Evolutionary conservation across 371 early-diverging fungal genomes (phyloP), one percentile per base, ranked within the genome.

Genomic region (Mortierella sp.): DNA sequence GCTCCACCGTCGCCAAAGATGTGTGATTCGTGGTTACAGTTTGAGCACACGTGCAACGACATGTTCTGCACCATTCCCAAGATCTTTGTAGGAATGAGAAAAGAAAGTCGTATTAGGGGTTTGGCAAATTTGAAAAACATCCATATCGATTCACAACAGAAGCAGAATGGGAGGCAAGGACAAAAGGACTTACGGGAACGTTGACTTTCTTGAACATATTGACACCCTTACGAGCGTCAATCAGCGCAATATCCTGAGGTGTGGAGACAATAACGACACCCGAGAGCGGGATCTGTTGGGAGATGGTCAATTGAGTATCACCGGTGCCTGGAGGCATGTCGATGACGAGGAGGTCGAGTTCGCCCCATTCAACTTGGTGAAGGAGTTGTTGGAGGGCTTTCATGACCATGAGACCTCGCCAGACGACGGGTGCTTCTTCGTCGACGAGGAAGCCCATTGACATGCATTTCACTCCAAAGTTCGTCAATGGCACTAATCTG

Each of bases 251-350:
- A 83, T 97, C 97, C 83, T 97, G 98, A 48, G 98, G 98, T 0
- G 98, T 97, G 5, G 97, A 96, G 4, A 97, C 94, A 77, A 97
- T 95, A 8, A 97, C 93, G 24, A 95, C 96, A 27, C 97, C 97
- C 79, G 91, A 88, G 51, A 97, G 83, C 21, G 91, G 91, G 10
- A 97, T 90, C 81, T 95, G 95, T 88, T 97, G 98, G 71, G 93
- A 91, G 65, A 97, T 94, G 0, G 97, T 95, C 65, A 97, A 77
- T 84, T 96, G 97, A 11, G 95, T 95, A 87, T 97, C 98, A 21
- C 98, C 98, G 4, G 98, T 97, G 2, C 98, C 98, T 29, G 98
- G 98, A 38, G 98, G 98, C 95, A 96, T 95, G 82, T 97, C 98
- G 80, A 97, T 94, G 24, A 97, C 95, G 16, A 97, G 83, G 12